Percentiles rank a stretch among this genome's conserved stretches.
Conservation (phyloP, 75 land plant genomes). For the Pinus taeda region DNA sequence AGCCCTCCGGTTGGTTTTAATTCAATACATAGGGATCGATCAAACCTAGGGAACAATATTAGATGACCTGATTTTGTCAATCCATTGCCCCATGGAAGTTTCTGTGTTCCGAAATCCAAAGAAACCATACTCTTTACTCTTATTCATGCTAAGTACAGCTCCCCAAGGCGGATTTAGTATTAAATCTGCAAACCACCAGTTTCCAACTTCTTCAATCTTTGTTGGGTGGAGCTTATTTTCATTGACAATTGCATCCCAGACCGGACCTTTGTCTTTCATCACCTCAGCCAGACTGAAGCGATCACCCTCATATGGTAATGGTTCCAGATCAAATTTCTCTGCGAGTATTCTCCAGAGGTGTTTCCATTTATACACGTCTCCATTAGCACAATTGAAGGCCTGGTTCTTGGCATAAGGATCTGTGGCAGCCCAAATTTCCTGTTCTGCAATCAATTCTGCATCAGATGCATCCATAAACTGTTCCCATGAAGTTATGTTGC, state of each 20-base stretch:
- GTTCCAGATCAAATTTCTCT: constrained; percentile 58
- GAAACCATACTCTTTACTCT: constrained; percentile 89
- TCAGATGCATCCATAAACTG: constrained; percentile 60
- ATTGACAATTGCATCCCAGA: constrained; percentile 82
- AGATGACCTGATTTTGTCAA: constrained; percentile 65
- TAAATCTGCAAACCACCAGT: constrained; percentile 61
- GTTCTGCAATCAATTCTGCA: constrained; percentile 83
- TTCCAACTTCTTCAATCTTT: constrained; percentile 56
- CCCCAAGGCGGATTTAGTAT: constrained; percentile 10
- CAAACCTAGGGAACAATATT: constrained; percentile 62
- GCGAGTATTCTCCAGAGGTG: constrained; percentile 63
- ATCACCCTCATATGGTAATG: constrained; percentile 2
- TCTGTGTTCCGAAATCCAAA: constrained; percentile 68
- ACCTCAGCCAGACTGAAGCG: constrained; percentile 33
- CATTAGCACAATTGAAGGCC: constrained; percentile 70
- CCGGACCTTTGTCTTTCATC: constrained; percentile 60
- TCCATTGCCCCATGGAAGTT: constrained; percentile 43
- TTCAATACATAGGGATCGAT: background rate
- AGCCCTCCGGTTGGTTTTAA: no score
- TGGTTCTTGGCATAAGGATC: constrained; percentile 70
- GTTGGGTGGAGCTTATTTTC: constrained; percentile 34
- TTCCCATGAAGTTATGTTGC: constrained; percentile 52
- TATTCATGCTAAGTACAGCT: constrained; percentile 58
- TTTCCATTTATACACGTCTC: constrained; percentile 77
- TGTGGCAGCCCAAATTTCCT: constrained; percentile 73